A percentile compares a stretch with the other conserved stretches of the same genome.
phyloP scores from a whole-genome alignment of 2,329 filamentous ascomycete genomes.

The Hymenoscyphus fructigenus region DNA sequence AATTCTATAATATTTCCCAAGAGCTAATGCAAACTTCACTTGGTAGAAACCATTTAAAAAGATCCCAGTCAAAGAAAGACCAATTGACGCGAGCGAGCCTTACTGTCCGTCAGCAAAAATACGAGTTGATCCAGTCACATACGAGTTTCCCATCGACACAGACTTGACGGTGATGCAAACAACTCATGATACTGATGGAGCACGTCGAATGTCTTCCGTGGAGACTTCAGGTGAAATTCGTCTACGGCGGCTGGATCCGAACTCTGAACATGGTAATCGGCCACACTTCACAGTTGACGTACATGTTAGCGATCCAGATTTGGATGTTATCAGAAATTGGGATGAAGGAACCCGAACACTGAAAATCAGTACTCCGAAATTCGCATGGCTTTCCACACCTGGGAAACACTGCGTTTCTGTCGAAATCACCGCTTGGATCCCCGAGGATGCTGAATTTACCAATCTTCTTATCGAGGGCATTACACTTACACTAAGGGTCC shows the following conservation, averaged over 20 bases:
- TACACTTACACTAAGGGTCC: constrained; percentile 25
- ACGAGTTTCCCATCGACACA: constrained; percentile 24
- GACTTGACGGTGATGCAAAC: constrained; percentile 29
- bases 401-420: constrained; percentile 31
- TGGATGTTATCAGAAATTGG: constrained; percentile 25
- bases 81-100: constrained; percentile 18
- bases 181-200: constrained; percentile 19
- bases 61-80: constrained; percentile 13
- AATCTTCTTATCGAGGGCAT: constrained; percentile 26
- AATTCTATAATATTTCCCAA: not conserved
- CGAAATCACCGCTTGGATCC: constrained; percentile 35
- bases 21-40: not conserved
- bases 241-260: constrained; percentile 24
- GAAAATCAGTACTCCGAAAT: constrained; percentile 30
- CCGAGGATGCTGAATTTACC: constrained; percentile 29
- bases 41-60: not conserved
- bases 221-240: constrained; percentile 31
- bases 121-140: constrained; percentile 20
- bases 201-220: constrained; percentile 13
- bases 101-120: constrained; percentile 28
- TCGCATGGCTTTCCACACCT: constrained; percentile 14
- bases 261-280: constrained; percentile 21
- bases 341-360: constrained; percentile 25
- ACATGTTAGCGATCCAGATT: constrained; percentile 26
- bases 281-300: constrained; percentile 30